These are phyloP conservation scores for Colletotrichum higginsianum DNA, from an alignment of 2,329 filamentous ascomycete genomes.

Conservation along the genomic window DNA sequence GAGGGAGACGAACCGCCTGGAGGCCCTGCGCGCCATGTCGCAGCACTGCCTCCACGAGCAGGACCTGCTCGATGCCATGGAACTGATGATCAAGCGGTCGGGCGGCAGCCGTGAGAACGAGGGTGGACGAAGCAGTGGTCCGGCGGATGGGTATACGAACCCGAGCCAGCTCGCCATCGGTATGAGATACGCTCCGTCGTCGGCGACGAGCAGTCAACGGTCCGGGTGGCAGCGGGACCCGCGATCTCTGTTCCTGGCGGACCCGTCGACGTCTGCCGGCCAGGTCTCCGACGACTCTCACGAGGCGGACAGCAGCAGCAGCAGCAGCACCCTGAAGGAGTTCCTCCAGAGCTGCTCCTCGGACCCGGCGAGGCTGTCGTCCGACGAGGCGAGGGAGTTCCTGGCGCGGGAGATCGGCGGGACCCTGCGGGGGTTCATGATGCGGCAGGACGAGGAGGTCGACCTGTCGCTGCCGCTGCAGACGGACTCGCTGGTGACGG, in stretches of 20 bases:
- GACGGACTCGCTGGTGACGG: constrained; percentile 46
- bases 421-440: constrained; percentile 34
- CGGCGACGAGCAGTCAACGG: neutral
- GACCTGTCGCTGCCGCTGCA: constrained; percentile 19
- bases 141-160: constrained; percentile 26
- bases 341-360: constrained; percentile 17
- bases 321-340: constrained; percentile 1
- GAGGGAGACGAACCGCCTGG: constrained; percentile 39
- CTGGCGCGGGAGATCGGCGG: constrained; percentile 27
- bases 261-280: neutral
- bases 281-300: constrained; percentile 13
- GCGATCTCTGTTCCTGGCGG: constrained; percentile 44
- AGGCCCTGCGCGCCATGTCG: constrained; percentile 32
- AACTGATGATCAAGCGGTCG: constrained; percentile 33
- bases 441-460: constrained; percentile 38
- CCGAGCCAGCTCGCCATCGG: constrained; percentile 43
- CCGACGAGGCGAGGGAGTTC: constrained; percentile 11
- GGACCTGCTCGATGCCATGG: constrained; percentile 43
- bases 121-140: too few relatives aligned
- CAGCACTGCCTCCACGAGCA: constrained; percentile 43
- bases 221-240: constrained; percentile 44
- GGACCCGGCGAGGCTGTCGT: constrained; percentile 13
- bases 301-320: neutral
- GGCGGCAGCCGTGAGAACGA: neutral
- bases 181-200: constrained; percentile 30